Conservation (phyloP, 2,329 filamentous ascomycete species). For the Colletotrichum chlorophyti region DNA sequence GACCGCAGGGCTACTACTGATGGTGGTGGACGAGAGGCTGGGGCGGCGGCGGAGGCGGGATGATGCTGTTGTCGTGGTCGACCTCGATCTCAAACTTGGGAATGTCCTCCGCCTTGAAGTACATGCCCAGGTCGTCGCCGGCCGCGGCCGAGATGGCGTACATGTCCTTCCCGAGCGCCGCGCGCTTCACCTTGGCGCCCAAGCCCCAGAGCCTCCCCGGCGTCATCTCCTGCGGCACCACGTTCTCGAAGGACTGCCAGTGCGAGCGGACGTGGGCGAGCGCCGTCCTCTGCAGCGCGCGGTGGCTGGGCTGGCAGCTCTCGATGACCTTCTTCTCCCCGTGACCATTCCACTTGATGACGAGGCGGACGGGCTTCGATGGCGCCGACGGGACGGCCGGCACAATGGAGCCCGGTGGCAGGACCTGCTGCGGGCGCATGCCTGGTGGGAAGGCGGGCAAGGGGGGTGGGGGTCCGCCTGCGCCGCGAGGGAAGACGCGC, state of each 20-base stretch:
- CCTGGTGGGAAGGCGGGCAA: constrained; percentile 7
- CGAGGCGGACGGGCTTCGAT: constrained; percentile 33
- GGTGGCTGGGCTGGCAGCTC: constrained; percentile 29
- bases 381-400: constrained; percentile 15
- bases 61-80: constrained; percentile 15
- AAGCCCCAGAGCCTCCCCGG: constrained; percentile 18
- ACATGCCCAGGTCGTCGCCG: constrained; percentile 20
- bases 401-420: not conserved
- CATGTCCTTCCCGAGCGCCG: constrained; percentile 23
- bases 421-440: not conserved
- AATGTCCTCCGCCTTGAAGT: constrained; percentile 25
- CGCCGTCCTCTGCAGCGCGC: constrained; percentile 28
- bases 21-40: no score
- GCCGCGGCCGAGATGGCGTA: constrained; percentile 20
- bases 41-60: constrained; percentile 13
- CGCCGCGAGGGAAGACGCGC: constrained; percentile 26
- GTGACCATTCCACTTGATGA: constrained; percentile 36
- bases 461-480: not conserved
- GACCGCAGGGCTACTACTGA: no score
- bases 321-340: constrained; percentile 39
- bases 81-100: constrained; percentile 25
- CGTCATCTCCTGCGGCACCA: constrained; percentile 20
- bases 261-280: constrained; percentile 19
- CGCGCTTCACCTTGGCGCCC: constrained; percentile 21
- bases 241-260: constrained; percentile 26